Conservation (phyloP, 495 filamentous ascomycete species). For the Ramalina intermedia region DNA sequence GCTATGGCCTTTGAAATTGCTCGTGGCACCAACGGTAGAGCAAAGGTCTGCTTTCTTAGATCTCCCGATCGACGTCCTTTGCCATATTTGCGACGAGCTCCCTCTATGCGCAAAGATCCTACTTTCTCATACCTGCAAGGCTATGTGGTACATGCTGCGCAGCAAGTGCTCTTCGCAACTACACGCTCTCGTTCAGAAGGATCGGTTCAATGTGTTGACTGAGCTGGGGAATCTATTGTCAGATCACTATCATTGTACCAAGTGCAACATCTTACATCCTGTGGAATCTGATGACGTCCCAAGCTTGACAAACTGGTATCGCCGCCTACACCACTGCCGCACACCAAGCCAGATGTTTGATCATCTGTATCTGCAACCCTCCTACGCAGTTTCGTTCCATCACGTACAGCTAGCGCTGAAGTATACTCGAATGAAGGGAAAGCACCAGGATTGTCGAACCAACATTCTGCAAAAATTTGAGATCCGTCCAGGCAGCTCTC, state of each 20-base stretch:
- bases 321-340: conserved; percentile 5
- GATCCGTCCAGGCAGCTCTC: conserved; percentile 3
- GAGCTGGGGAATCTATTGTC: conserved; percentile 5
- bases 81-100: conserved; percentile 2
- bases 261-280: conserved; percentile 7
- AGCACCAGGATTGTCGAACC: conserved; percentile 7
- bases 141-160: conserved; percentile 7
- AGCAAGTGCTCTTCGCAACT: conserved; percentile 6
- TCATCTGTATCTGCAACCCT: conserved; percentile 5
- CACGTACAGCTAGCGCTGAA: conserved; percentile 8
- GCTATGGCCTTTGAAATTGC: conserved; percentile 6
- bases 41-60: conserved; percentile 7
- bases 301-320: conserved; percentile 8
- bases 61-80: conserved; percentile 9
- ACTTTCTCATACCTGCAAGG: conserved; percentile 8
- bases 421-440: conserved; percentile 6
- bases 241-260: conserved; percentile 8
- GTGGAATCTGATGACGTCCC: conserved; percentile 8
- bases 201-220: conserved; percentile 6
- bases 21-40: conserved; percentile 5
- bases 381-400: conserved; percentile 5
- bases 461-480: conserved; percentile 6
- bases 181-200: background rate
- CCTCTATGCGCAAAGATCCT: conserved; percentile 7
- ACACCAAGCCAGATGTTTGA: conserved; percentile 3